Evolutionary conservation across 2,329 filamentous ascomycete genomes (phyloP), one percentile per base, ranked within the genome.

Genomic region (Pestalotiopsis sp.): DNA sequence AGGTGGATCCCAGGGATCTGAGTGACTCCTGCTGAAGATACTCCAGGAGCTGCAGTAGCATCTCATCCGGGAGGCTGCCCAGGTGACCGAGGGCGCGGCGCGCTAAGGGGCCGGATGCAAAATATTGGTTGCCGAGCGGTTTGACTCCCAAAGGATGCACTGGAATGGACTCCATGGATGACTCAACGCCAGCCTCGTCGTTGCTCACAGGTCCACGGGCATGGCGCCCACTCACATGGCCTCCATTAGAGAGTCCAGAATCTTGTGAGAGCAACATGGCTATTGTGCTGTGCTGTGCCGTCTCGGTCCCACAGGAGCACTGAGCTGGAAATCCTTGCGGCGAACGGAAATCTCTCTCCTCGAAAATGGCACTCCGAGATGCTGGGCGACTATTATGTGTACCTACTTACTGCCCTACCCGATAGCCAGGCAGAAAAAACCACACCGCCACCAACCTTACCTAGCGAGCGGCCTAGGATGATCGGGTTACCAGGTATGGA

Each of bases 61-160:
- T 81, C 80, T 98, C 94, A 79, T 98, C 95, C 3, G 95, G 92
- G 66, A 97, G 82, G 52, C 80, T 78, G 68, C 86, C 86, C 77
- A 97, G 92, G 4, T 77, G 77, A 17, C 94, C 95, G 70, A 90
- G 87, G 52, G 84, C 85, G 63, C 83, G 80, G 69, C 93, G 92
- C 62, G 94, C 87, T 81, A 93, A 93, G 67, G 85, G 85, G 2
- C 84, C 84, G 13, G 89, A 84, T 23, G 90, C 89, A 58, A 95
- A 87, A 63, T 87, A 91, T 74, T 91, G 90, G 83, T 99, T 98
- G 49, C 95, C 96, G 70, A 92, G 87, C 1, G 96, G 95, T 77
- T 94, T 96, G 72, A 98, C 86, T 39, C 92, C 92, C 61, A 97
- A 84, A 49, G 94, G 94, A 83, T 98, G 95, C 52, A 86, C 84